Base-by-base conservation (phyloP, 1,139 yeast genomes). In the Pichia sp. region DNA sequence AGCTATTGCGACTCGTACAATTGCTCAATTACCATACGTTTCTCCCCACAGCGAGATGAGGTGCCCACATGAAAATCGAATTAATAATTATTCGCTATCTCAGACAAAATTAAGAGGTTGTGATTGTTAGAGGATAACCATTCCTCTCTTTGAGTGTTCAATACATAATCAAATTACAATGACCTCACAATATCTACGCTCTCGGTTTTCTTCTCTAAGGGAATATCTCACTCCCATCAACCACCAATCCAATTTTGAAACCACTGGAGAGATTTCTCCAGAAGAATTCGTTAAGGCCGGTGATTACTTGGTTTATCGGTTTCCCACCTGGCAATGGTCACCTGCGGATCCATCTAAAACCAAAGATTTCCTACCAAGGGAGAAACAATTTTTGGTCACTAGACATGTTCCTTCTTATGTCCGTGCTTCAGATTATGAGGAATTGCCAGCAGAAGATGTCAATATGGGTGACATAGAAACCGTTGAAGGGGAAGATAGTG, bases 301-400 rank as follows among this genome's bases (percentile, higher is more conserved):
- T n/a, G 96, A 90, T 58, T 88, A 85, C 61, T 67, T 92, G 49
- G 92, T 82, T 35, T 80, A 79, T 64, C 85, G 85, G 69, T 92
- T 94, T 63, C 97, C 98, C 2, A 94, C 97, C 0, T 92, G 99
- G 98, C 78, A 81, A 52, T 92, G 99, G 98, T 72, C 82, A 6
- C 68, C 81, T 3, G 81, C 87, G 8, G 82, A 94, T 27, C 68
- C 73, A 9, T 64, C 69, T 5, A 75, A 74, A 55, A 73, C 66
- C 44, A 76, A 85, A 54, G 82, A 79, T 50, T 92, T 87, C 57
- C 67, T 92, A 50, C 98, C 98, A 0, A 65, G 68, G 1, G 92
- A 86, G 53, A 92, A 87, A 64, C 98, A 92, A 64, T 86, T 74
- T 54, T 67, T 92, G 40, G 84, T 92, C 5, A 88, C 97, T 0